Percentiles rank a stretch among this genome's conserved stretches.
Evolutionary conservation across 257 asterid genomes (phyloP).

Genomic region (Nicotiana undulata): DNA sequence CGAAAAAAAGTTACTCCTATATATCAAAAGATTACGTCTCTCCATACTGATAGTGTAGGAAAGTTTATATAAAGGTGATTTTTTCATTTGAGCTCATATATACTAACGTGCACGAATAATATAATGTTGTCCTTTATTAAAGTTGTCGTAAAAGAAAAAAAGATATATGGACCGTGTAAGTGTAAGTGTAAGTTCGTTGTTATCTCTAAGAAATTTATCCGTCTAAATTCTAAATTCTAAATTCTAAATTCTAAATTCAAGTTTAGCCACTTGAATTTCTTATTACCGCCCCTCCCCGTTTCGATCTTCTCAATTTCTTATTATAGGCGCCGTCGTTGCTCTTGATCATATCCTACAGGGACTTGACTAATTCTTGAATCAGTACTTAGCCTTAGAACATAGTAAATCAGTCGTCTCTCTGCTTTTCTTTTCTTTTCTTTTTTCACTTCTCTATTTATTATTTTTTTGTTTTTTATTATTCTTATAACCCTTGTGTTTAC

Average conservation of each 20-base stretch:
- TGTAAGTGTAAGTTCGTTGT: neutral
- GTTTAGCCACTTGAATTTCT: too few species aligned
- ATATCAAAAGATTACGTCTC: neutral
- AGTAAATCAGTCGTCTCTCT: too few species aligned
- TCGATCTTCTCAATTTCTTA: too few species aligned
- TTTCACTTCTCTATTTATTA: too few species aligned
- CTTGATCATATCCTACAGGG: too few species aligned
- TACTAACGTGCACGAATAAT: neutral
- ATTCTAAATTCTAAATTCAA: neutral
- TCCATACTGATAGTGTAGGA: neutral
- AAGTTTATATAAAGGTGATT: neutral
- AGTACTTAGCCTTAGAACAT: too few species aligned
- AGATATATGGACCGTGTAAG: neutral
- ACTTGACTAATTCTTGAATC: too few species aligned
- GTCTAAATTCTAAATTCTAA: neutral
- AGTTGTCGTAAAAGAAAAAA: neutral
- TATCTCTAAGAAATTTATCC: neutral
- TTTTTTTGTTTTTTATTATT: too few species aligned
- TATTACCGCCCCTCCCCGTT: too few species aligned
- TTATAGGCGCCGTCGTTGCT: too few species aligned
- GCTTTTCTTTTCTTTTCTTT: too few species aligned
- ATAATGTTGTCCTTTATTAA: neutral
- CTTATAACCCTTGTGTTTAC: too few species aligned
- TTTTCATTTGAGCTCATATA: neutral
- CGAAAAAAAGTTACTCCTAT: neutral